phyloP scores from a whole-genome alignment of 306 rosid genomes.

The Rubus idaeus region DNA sequence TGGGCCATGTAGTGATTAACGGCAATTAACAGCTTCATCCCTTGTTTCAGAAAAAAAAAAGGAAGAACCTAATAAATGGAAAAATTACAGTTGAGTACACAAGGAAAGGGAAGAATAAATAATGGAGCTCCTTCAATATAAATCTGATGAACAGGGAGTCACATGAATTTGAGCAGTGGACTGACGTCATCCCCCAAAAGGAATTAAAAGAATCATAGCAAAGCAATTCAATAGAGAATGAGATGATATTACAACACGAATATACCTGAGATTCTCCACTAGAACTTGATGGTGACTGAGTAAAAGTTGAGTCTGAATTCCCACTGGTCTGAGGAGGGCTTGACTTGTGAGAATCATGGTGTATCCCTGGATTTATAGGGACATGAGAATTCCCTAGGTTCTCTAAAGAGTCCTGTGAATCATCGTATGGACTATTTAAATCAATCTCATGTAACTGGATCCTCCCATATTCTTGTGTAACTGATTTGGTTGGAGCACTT shows the following conservation, averaged over 20 bases:
- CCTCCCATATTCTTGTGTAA: conserved; percentile 60
- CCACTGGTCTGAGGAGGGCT: conserved; percentile 96
- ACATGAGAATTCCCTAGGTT: conserved; percentile 56
- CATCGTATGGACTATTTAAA: conserved; percentile 76
- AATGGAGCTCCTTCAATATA: not conserved
- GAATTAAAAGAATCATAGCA: not conserved
- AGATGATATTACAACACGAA: conserved; percentile 19
- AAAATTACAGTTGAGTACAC: not conserved
- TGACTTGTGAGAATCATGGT: conserved; percentile 75
- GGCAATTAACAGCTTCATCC: not conserved
- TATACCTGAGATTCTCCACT: conserved; percentile 91
- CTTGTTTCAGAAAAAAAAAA: not conserved
- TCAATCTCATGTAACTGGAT: conserved; percentile 68
- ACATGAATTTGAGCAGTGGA: conserved; percentile 15
- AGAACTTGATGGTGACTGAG: conserved; percentile 90
- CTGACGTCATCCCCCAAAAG: conserved; percentile 10
- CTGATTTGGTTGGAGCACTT: conserved; percentile 68
- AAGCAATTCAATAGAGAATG: conserved; percentile 3
- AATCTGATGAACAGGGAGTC: conserved; percentile 15
- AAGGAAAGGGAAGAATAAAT: not conserved
- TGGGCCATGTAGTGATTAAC: not conserved
- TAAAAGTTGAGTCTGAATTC: conserved; percentile 90
- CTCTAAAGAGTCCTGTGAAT: conserved; percentile 76
- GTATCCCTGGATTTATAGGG: conserved; percentile 60
- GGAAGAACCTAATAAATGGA: not conserved